Percentiles rank a stretch among this genome's conserved stretches.
These are phyloP conservation scores for Fonsecaea erecta DNA, from an alignment of 2,329 filamentous ascomycete genomes.

Conservation along the genomic window DNA sequence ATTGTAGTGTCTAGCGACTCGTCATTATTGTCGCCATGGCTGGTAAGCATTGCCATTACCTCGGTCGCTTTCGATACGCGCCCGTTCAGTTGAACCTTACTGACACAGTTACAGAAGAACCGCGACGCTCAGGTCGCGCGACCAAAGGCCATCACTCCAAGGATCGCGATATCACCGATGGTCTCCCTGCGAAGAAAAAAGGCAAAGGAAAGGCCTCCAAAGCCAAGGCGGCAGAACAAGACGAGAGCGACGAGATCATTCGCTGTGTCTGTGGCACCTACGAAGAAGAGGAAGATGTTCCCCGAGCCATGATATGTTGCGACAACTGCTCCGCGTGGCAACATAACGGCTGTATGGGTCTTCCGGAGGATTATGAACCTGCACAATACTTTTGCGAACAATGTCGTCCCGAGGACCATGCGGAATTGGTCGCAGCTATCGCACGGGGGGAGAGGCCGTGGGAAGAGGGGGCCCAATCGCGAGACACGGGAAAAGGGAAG, in stretches of 20 bases:
- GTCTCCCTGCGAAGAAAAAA: slow-evolving; percentile 56
- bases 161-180: slow-evolving; percentile 73
- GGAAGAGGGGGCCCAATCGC: slow-evolving; percentile 69
- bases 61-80: slow-evolving; percentile 5
- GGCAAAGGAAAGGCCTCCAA: slow-evolving; percentile 52
- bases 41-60: slow-evolving; percentile 60
- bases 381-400: slow-evolving; percentile 91
- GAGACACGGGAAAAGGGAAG: slow-evolving; percentile 64
- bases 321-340: slow-evolving; percentile 94
- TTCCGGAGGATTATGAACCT: slow-evolving; percentile 75
- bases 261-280: slow-evolving; percentile 91
- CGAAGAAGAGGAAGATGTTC: slow-evolving; percentile 81
- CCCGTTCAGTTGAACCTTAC: slow-evolving; percentile 9
- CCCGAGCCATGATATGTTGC: slow-evolving; percentile 93
- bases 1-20: slow-evolving; percentile 29
- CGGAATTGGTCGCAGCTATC: slow-evolving; percentile 77
- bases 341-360: slow-evolving; percentile 93
- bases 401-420: slow-evolving; percentile 83
- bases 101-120: slow-evolving; percentile 65
- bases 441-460: slow-evolving; percentile 82
- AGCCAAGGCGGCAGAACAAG: slow-evolving; percentile 53
- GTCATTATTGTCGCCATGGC: slow-evolving; percentile 54
- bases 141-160: slow-evolving; percentile 97
- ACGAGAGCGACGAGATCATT: slow-evolving; percentile 73
- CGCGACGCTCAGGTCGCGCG: slow-evolving; percentile 89